Percentiles rank a stretch among this genome's conserved stretches.
Evolutionary conservation across 2,329 filamentous ascomycete species (phyloP).

Genomic region (Cytospora schulzeri): DNA sequence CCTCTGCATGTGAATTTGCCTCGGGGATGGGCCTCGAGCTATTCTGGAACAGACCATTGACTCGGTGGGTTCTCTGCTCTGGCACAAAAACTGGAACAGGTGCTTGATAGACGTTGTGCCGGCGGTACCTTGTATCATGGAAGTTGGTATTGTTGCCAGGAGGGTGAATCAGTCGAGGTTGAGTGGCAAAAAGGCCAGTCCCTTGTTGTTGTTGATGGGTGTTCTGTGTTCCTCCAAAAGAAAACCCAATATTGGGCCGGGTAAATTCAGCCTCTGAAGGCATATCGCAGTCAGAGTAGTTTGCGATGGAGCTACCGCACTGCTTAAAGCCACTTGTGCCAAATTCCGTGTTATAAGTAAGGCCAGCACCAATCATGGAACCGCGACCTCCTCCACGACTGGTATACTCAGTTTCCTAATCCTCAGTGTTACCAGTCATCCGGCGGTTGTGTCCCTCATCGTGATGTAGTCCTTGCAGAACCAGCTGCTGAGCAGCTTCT

Average conservation of each 20-base stretch:
- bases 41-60: constrained; percentile 37
- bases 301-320: constrained; percentile 24
- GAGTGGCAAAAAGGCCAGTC: background rate
- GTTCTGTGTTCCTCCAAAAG: background rate
- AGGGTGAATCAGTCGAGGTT: constrained; percentile 20
- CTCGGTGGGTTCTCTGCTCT: constrained; percentile 36
- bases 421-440: constrained; percentile 25
- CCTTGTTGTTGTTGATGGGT: background rate
- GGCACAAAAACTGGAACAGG: constrained; percentile 33
- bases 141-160: constrained; percentile 18
- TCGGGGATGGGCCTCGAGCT: constrained; percentile 9
- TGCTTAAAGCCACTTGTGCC: constrained; percentile 16
- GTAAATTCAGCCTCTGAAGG: constrained; percentile 3
- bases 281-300: constrained; percentile 34
- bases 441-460: constrained; percentile 6
- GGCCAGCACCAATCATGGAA: constrained; percentile 16
- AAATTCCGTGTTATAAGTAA: constrained; percentile 3
- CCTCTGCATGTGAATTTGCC: background rate
- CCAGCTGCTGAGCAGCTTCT: background rate
- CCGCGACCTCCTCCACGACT: constrained; percentile 17
- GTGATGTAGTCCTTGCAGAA: background rate
- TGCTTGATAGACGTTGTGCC: constrained; percentile 16
- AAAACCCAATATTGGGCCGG: background rate
- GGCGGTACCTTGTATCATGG: constrained; percentile 29
- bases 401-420: constrained; percentile 25